Base-by-base conservation (phyloP, 441 rosid species). In the Mallotus repandus region DNA sequence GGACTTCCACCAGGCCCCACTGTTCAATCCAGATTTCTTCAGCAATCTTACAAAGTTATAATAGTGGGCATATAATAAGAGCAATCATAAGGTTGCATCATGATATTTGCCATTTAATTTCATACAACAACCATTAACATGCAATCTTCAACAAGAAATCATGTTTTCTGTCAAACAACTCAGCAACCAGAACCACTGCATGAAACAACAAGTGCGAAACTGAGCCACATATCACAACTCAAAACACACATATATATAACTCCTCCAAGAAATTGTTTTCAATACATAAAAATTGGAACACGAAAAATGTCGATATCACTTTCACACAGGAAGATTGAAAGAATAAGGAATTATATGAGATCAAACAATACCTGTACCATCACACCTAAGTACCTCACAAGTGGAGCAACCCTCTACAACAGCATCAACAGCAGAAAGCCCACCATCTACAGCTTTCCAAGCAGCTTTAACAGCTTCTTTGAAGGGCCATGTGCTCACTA, bases 321-420 rank as follows among this genome's bases (percentile, higher is more conserved):
- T 63, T 21, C 25, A 18, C 19, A 7, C 14, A 0, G 16, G 18
- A 16, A 29, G 9, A 19, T 45, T 3, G 41, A 35, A 35, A 35
- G 10, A 15, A 64, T 18, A 52, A 53, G 21, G 22, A 50, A 68
- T 32, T 68, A 35, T 18, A 32, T 53, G 9, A 46, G 57, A 57
- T 45, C 15, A 29, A 12, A 49, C 14, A 12, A 49, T 59, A 87
- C 97, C 97, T 78, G 97, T 94, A 68, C 97, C 97, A 72, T 91
- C 99, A 73, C 97, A 94, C 43, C 91, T 84, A 71, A 92, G 84
- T 69, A 84, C 91, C 81, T 89, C 97, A 73, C 98, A 92, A 76
- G 96, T 81, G 53, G 99, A 94, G 75, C 99, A 94, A 73, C 97
- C 97, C 82, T 92, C 94, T 18, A 88, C 96, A 54, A 89, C 94